Conservation (phyloP, 305 asterid genomes). For the Fraxinus paxiana region DNA sequence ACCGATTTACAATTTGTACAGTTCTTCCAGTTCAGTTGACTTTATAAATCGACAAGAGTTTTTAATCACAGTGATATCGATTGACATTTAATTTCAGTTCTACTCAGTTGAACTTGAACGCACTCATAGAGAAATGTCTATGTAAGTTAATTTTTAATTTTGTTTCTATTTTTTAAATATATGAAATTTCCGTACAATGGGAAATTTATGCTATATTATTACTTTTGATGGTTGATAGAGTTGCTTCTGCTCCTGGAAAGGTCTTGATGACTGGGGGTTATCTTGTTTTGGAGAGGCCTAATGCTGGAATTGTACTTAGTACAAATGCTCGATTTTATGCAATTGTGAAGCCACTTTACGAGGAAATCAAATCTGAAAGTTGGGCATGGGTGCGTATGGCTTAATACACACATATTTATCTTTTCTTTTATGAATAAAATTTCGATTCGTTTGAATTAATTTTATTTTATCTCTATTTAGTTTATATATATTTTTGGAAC, state of each 20-base stretch:
- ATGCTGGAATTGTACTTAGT: slow-evolving; percentile 90
- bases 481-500: background rate
- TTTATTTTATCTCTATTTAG: background rate
- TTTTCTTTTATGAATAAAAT: background rate
- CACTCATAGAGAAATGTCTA: background rate
- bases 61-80: background rate
- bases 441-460: background rate
- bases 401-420: background rate
- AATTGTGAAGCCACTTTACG: slow-evolving; percentile 72
- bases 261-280: slow-evolving; percentile 98
- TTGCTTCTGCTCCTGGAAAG: slow-evolving; percentile 97
- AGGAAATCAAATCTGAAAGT: slow-evolving; percentile 56
- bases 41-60: background rate
- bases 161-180: background rate
- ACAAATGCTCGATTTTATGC: slow-evolving; percentile 95
- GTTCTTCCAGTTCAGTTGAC: background rate
- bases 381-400: slow-evolving; percentile 77
- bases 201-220: background rate
- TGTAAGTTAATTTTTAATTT: background rate
- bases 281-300: slow-evolving; percentile 90
- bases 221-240: slow-evolving; percentile 42
- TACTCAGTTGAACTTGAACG: slow-evolving; percentile 1
- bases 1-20: background rate
- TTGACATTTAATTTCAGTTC: background rate
- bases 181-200: slow-evolving; percentile 1